Base-by-base conservation (phyloP, 208 protist species). In the Kentomonas sorsogonicus region DNA sequence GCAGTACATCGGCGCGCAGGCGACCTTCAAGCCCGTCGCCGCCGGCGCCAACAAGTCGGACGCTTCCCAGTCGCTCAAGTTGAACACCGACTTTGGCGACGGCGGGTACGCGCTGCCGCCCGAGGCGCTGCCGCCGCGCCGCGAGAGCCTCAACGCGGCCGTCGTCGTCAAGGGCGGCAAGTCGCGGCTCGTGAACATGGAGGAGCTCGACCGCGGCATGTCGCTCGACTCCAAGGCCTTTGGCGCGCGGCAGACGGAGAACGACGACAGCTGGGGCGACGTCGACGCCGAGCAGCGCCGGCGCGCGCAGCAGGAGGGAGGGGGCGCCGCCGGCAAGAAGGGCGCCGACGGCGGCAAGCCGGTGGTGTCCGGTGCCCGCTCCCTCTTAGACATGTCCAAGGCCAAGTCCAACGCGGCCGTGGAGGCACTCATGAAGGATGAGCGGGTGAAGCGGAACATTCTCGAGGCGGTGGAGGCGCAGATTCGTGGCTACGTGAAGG, bases 361-460 rank as follows among this genome's bases (percentile, higher is more conserved):
- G 3, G 31, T 64, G 0, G 63, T 70, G 10, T 65, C 59, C n/a
- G 54, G 50, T 11, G 43, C 50, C 9, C 71, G 65, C 46, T 60
- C 55, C 4, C 56, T 69, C 43, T 48, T 77, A 29, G 47, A 59
- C 53, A 60, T 47, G 48, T 68, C 65, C 44, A 72, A 68, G 61
- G n/a, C 57, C n/a, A 51, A 54, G 40, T 50, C 31, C 1, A n/a
- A n/a, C n/a, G 48, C 53, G 9, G 4, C 51, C 22, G 31, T 56
- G 34, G 36, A 58, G 55, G 61, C 47, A 0, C 36, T 79, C 6
- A 30, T 13, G 0, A 60, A 57, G 31, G 69, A 81, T 41, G 74
- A 81, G 57, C 23, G 60, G 39, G 65, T 81, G 56, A 81, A 64
- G 44, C 69, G 74, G 25, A 70, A 70, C 39, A 63, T 81, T 15